Evolutionary conservation across 2,329 filamentous ascomycete genomes (phyloP).

Genomic region (Epichloe sibirici): DNA sequence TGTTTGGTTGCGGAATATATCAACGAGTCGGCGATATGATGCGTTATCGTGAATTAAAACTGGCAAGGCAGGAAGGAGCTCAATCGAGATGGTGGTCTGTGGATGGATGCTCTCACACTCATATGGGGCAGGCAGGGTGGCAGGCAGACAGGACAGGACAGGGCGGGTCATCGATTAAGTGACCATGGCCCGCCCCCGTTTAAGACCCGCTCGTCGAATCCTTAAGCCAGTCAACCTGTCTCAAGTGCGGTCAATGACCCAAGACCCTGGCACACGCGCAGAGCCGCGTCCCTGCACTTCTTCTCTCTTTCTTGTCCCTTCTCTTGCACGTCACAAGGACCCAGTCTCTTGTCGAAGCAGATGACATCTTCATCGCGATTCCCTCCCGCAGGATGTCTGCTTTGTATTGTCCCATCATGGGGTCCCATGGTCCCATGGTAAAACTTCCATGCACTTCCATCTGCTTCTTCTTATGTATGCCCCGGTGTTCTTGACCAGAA

Average conservation of each 20-base stretch:
- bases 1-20: background rate
- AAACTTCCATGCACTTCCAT: no score
- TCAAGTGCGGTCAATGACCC: background rate
- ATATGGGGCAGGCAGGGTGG: no score
- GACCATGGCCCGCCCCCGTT: background rate
- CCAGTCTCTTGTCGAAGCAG: background rate
- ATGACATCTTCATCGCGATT: background rate
- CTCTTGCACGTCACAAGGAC: background rate
- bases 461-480: no score
- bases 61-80: background rate
- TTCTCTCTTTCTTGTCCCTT: background rate
- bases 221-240: background rate
- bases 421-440: no score
- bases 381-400: background rate
- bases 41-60: background rate
- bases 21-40: background rate
- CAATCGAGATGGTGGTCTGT: no score
- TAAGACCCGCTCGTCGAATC: background rate
- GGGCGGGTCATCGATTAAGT: background rate
- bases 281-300: background rate
- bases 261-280: background rate
- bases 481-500: no score
- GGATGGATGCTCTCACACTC: no score
- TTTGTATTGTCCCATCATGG: no score
- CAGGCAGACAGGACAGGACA: no score